A percentile compares a stretch with the other conserved stretches of the same genome.
These are phyloP conservation scores for Boletus sp. DNA, from an alignment of 768 basidiomycete species.

Conservation along the genomic window DNA sequence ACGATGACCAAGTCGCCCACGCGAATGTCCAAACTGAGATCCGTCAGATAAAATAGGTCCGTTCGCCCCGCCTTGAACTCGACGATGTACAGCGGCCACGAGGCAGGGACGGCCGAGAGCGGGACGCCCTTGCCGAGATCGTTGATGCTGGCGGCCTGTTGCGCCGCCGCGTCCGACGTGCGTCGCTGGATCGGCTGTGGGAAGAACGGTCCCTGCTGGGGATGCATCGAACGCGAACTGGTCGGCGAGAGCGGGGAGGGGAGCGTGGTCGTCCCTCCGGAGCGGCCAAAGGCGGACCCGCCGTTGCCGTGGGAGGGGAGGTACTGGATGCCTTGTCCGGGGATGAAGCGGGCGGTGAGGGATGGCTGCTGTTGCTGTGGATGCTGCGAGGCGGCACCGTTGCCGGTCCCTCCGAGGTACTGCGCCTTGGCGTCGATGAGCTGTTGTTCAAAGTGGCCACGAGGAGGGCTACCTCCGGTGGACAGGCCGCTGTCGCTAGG, in stretches of 20 bases:
- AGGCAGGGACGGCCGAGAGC: constrained; percentile 74
- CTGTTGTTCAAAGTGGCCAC: constrained; percentile 46
- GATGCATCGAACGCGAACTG: constrained; percentile 26
- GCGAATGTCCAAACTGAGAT: constrained; percentile 60
- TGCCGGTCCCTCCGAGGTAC: constrained; percentile 25
- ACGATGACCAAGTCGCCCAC: constrained; percentile 94
- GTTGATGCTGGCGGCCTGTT: constrained; percentile 28
- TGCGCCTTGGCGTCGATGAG: constrained; percentile 42
- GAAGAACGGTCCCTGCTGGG: constrained; percentile 30
- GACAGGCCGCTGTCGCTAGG: constrained; percentile 63
- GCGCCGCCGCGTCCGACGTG: constrained; percentile 38
- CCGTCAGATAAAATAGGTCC: constrained; percentile 89
- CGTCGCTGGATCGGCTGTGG: constrained; percentile 38
- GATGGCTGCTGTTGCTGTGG: constrained; percentile 21
- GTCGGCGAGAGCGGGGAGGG: constrained; percentile 61
- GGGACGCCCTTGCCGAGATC: constrained; percentile 90
- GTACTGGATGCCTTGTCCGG: constrained; percentile 65
- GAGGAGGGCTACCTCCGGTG: constrained; percentile 48
- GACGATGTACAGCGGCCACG: constrained; percentile 92
- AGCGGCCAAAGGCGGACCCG: constrained; percentile 37
- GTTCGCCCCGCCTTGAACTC: constrained; percentile 98
- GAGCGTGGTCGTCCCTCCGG: constrained; percentile 32
- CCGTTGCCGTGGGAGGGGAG: constrained; percentile 38
- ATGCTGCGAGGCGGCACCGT: constrained; percentile 19
- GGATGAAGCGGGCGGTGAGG: constrained; percentile 59